Evolutionary conservation across 2,329 filamentous ascomycete genomes (phyloP), one percentile per base, ranked within the genome.

Genomic region (Stromatinia cepivora): DNA sequence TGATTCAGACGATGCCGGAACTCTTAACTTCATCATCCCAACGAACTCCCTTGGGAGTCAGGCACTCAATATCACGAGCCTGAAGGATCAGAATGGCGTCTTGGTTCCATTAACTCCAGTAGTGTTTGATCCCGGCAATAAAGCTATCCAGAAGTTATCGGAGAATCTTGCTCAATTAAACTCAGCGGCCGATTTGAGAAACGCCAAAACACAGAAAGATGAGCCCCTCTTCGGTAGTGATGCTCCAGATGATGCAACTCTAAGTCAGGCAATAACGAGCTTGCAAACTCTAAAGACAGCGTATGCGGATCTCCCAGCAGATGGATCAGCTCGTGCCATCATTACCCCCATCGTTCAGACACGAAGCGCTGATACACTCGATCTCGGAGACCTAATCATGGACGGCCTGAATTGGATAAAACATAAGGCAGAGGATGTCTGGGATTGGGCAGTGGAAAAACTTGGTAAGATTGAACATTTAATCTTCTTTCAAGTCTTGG

Each of bases 221-320:
- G 52, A 54, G 52, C 52, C 52, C 25, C 52, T 54, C 15, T 34
- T 54, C 52, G 52, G 28, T 54, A 54, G 46, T n/a, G 46, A 48
- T 48, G 46, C 46, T 48, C 46, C 46, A 48, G 46, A 48, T 48
- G 46, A 48, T 48, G 46, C 46, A 48, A 48, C 46, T 48, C 46
- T 48, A n/a, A 48, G 0, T 48, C 46, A 48, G 46, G 46, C 46
- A 48, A 48, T 48, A 48, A 48, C 46, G 46, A 48, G 20, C 46
- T 48, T 48, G 46, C 1, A 48, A 22, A 48, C 46, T 48, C 20
- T 48, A n/a, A 48, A 48, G 46, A 48, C 46, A n/a, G 46, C 46
- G 46, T 48, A 48, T 48, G 46, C 46, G 46, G 46, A 48, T 48
- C 46, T 48, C 46, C 46, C 46, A 48, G 46, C 46, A n/a, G 46